Evolutionary conservation across 495 filamentous ascomycete genomes (phyloP), one percentile per base, ranked within the genome.

Genomic region (Neurospora hispaniola): DNA sequence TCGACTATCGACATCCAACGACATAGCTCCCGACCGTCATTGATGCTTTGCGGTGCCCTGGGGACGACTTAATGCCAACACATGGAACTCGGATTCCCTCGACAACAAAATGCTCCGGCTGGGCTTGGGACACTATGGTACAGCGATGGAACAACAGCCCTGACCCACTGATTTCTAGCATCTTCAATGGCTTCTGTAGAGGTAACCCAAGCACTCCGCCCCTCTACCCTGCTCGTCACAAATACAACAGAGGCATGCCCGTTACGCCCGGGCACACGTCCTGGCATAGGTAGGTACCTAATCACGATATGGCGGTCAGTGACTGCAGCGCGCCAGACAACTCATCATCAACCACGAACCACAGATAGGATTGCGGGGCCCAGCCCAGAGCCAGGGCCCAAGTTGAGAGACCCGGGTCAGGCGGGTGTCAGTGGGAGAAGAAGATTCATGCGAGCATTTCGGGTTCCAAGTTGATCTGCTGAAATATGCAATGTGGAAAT

Each of bases 251-350:
- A 71, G 70, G 20, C n/a, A 62, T 40, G 10, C 8, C 70, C 31
- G 59, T n/a, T 40, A 4, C 23, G 44, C 20, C 35, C 35, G 35
- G 35, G 35, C 35, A 54, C 46, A 23, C 46, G 46, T 20, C 10
- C 46, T 54, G 4, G 48, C 35, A 38, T 6, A 38, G 35, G 35
- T 6, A 38, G 35, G 35, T 42, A 31, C 27, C 27, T 31, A 72
- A 72, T 72, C 46, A 70, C 72, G 27, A 74, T 77, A 44, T 76
- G 70, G 74, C 76, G 73, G 74, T 78, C 76, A 78, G 43, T 71
- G 54, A 73, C 38, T 69, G 59, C 40, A 41, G 69, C 59, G 27
- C 69, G 72, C 73, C 70, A 43, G 54, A 74, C 46, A 66, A 38
- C 69, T 71, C 42, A 48, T 71, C 42, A 48, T 66, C 31, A 66